Conservation (phyloP, 2,329 filamentous ascomycete species). For the Dryadomyces quercus-mongolicae region DNA sequence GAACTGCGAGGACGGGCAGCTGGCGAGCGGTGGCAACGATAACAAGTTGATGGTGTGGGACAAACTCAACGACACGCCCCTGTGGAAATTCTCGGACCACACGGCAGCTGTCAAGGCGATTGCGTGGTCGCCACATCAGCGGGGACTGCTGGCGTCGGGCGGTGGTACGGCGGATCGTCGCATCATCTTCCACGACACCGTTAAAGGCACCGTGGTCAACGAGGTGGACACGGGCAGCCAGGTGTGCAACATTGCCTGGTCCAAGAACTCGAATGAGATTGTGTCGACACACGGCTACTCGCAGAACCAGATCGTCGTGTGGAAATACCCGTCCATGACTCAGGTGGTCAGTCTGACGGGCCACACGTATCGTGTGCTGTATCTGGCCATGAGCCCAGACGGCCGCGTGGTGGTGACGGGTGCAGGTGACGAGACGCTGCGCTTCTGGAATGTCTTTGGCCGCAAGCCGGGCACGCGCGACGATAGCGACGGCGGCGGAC, state of each 20-base stretch:
- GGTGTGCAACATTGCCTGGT: conserved; percentile 98
- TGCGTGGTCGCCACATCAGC: conserved; percentile 93
- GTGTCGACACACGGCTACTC: conserved; percentile 95
- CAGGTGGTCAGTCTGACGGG: conserved; percentile 92
- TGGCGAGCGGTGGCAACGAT: conserved; percentile 93
- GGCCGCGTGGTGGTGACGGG: conserved; percentile 90
- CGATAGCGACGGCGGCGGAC: conserved; percentile 49
- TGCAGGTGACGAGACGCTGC: conserved; percentile 86
- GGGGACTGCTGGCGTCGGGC: conserved; percentile 85
- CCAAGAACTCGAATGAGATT: conserved; percentile 93
- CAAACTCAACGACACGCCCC: conserved; percentile 79
- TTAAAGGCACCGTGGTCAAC: conserved; percentile 67
- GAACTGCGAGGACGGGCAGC: conserved; percentile 91
- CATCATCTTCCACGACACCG: conserved; percentile 97
- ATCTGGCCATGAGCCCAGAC: conserved; percentile 94
- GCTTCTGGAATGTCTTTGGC: conserved; percentile 96
- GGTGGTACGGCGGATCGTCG: conserved; percentile 91
- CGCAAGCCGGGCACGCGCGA: conserved; percentile 62
- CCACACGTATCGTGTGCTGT: conserved; percentile 85
- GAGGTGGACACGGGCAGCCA: conserved; percentile 95
- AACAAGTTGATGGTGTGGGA: conserved; percentile 99
- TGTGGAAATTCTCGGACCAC: conserved; percentile 91
- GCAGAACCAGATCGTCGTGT: conserved; percentile 97
- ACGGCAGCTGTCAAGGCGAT: conserved; percentile 96
- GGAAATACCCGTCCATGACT: conserved; percentile 98